These are phyloP conservation scores for Cupressus sempervirens DNA, from an alignment of 75 land plant genomes.

Conservation along the genomic window DNA sequence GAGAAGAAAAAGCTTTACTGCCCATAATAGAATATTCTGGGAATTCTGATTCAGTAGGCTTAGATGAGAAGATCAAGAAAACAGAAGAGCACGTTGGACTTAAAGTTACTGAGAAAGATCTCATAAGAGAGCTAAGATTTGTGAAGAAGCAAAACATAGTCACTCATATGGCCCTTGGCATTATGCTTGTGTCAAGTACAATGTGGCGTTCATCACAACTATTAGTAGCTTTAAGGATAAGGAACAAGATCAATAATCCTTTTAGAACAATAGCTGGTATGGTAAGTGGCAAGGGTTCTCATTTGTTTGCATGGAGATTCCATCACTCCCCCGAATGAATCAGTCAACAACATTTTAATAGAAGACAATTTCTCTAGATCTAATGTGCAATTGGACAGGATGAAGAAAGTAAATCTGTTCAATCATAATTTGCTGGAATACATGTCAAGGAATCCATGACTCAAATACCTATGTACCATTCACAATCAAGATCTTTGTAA, in stretches of 20 bases:
- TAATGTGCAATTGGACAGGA: neutral
- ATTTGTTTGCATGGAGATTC: neutral
- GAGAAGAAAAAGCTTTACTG: neutral
- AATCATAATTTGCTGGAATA: too few relatives aligned
- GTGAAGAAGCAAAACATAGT: neutral
- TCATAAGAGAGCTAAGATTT: neutral
- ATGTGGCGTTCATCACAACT: neutral
- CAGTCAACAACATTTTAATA: neutral
- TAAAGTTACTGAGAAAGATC: neutral
- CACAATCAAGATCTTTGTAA: neutral
- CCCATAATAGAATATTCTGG: neutral
- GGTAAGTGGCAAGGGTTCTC: neutral
- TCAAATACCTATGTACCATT: neutral
- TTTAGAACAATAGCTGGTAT: neutral
- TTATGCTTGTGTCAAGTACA: neutral
- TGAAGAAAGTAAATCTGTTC: neutral
- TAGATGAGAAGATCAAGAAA: neutral
- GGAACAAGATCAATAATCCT: neutral
- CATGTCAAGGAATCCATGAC: neutral
- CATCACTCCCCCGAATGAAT: neutral
- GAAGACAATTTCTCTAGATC: constrained; percentile 1
- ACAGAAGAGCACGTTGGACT: neutral
- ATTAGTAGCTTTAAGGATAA: neutral
- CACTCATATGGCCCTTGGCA: neutral
- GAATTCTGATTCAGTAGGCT: neutral